Base-by-base conservation (phyloP, 257 asterid species). In the Leonotis leonurus region DNA sequence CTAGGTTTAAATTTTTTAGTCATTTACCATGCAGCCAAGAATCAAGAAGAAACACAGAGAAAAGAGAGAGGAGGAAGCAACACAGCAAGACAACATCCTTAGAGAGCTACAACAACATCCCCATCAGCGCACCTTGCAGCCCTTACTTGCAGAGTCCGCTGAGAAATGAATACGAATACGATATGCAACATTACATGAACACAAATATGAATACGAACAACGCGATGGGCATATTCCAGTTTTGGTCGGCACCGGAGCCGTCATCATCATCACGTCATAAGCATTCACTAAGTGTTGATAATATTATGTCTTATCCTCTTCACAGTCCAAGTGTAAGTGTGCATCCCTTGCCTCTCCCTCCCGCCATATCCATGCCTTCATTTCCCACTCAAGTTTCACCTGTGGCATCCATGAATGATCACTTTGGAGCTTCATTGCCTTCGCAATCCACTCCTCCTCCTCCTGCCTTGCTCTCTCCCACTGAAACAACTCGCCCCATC, bases 321-420 rank as follows among this genome's bases (percentile, higher is more conserved):
- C 80, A 69, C 18, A 86, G 94, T 73, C 88, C 92, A 39, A 67
- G 74, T 56, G 25, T 21, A 44, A 68, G 60, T 22, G 95, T 85
- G 60, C 95, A 86, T 52, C 95, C 93, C 13, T 73, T 89, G 52
- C 96, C 96, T 25, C 90, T 78, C 56, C 97, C 97, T 73, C 96
- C 95, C 1, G 69, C 85, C 61, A 77, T 83, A 58, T 65, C 64
- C 43, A 61, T 29, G 67, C 67, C 79, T 26, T 59, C 78, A 26
- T 78, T 72, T 37, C 72, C 78, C 60, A 27, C 74, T 57, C 48
- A 77, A 17, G 6, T 33, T 21, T 70, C 84, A 35, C 84, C 75
- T 10, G 44, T 40, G 21, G 21, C 78, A 9, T 55, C 72, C 9
- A 65, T 56, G 29, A 26, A 75, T 22, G 94, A 85, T 45, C 41